Percentiles rank a stretch among this genome's conserved stretches.
These are phyloP conservation scores for Aureobasidium sp. DNA, from an alignment of 2,329 filamentous ascomycete species.

Conservation along the genomic window DNA sequence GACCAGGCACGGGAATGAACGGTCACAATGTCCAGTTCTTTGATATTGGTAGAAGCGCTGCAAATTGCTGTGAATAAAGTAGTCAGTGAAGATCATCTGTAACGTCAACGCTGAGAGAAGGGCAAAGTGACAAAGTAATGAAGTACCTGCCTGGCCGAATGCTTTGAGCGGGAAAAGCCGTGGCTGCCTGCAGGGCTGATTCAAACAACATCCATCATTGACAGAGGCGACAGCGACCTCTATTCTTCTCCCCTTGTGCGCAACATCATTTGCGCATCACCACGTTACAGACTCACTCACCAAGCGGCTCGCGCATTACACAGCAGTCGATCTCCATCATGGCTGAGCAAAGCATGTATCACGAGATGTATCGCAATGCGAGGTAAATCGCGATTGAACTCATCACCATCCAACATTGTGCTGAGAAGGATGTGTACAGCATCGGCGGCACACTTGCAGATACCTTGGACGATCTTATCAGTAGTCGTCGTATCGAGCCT, in stretches of 20 bases:
- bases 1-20: neutral
- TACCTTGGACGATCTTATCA: slow-evolving; percentile 94
- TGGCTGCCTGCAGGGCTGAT: neutral
- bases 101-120: neutral
- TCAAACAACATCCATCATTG: slow-evolving; percentile 17
- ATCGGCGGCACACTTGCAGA: slow-evolving; percentile 91
- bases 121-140: neutral
- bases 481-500: slow-evolving; percentile 87
- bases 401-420: slow-evolving; percentile 14
- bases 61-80: no score
- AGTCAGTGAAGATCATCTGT: no score
- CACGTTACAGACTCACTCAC: neutral
- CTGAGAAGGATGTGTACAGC: slow-evolving; percentile 41
- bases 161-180: neutral
- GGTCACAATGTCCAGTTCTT: neutral
- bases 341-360: slow-evolving; percentile 50
- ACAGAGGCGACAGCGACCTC: slow-evolving; percentile 15
- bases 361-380: slow-evolving; percentile 96
- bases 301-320: neutral
- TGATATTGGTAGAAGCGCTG: no score
- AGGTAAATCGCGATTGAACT: slow-evolving; percentile 55
- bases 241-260: neutral
- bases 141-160: neutral
- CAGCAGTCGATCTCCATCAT: slow-evolving; percentile 25
- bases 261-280: slow-evolving; percentile 1